A percentile compares a stretch with the other conserved stretches of the same genome.
Conservation (phyloP, 768 basidiomycete species). For the Mycena chlorophos region DNA sequence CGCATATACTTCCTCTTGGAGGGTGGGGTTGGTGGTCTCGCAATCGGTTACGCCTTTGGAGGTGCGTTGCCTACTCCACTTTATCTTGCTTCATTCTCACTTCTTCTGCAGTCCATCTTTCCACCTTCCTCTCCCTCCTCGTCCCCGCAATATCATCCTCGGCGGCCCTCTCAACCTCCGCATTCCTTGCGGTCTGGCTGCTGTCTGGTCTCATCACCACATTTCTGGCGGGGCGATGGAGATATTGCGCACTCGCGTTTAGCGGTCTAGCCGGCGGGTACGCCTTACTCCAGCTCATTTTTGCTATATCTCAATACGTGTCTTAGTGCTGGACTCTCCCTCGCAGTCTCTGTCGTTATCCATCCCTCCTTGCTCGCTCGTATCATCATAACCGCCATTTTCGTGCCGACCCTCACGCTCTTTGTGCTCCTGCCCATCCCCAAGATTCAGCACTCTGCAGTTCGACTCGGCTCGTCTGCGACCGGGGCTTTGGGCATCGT, state of each 20-base stretch:
- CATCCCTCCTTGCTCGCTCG: conserved; percentile 34
- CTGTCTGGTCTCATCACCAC: conserved; percentile 50
- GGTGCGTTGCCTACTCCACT: conserved; percentile 38
- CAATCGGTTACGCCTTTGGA: conserved; percentile 59
- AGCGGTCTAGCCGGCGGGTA: conserved; percentile 58
- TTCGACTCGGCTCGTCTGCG: conserved; percentile 54
- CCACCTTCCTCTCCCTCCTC: conserved; percentile 60
- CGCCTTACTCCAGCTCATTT: conserved; percentile 19
- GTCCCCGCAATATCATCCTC: conserved; percentile 53
- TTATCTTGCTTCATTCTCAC: conserved; percentile 1
- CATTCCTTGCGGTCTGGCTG: conserved; percentile 64
- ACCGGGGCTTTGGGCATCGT: conserved; percentile 59
- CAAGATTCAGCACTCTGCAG: conserved; percentile 43
- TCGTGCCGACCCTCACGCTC: conserved; percentile 39
- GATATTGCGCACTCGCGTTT: conserved; percentile 49
- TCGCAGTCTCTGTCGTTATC: conserved; percentile 49
- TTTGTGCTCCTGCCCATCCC: conserved; percentile 48
- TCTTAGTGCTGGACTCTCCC: conserved; percentile 43
- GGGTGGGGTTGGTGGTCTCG: conserved; percentile 65
- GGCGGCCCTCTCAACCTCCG: conserved; percentile 43
- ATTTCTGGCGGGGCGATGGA: conserved; percentile 55
- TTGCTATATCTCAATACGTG: not conserved
- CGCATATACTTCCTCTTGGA: conserved; percentile 44
- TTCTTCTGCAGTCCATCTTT: conserved; percentile 47
- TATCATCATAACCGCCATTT: conserved; percentile 29